Conservation (phyloP, 1,139 yeast species). For the Sugiyamaella novakii region DNA sequence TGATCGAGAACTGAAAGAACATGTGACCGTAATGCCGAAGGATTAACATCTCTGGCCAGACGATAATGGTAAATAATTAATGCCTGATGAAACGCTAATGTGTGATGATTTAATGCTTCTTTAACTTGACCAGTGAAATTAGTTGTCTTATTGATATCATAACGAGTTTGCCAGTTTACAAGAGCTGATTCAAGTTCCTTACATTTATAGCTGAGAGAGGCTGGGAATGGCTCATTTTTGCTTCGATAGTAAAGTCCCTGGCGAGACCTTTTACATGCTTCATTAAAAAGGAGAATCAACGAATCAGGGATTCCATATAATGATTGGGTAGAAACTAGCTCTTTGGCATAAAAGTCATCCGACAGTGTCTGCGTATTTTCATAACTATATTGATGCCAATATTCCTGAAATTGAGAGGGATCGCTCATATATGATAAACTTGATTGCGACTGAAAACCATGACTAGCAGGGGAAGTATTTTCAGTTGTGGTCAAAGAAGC, state of each 20-base stretch:
- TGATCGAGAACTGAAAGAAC: conserved; percentile 65
- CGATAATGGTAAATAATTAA: conserved; percentile 74
- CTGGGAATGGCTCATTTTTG: conserved; percentile 42
- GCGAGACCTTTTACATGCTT: conserved; percentile 53
- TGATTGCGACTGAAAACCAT: conserved; percentile 1
- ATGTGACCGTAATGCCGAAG: conserved; percentile 57
- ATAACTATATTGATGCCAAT: conserved; percentile 32
- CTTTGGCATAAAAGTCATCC: conserved; percentile 37
- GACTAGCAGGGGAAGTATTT: conserved; percentile 9
- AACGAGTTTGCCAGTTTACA: conserved; percentile 58
- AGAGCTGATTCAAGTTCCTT: conserved; percentile 55
- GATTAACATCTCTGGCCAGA: conserved; percentile 58
- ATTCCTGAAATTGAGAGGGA: conserved; percentile 35
- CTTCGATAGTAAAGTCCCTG: conserved; percentile 56
- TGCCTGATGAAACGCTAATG: conserved; percentile 76
- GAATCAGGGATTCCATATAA: conserved; percentile 86
- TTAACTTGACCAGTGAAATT: conserved; percentile 40
- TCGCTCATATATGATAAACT: conserved; percentile 34
- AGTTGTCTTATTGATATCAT: conserved; percentile 34
- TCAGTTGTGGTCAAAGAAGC: not conserved
- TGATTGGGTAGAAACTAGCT: conserved; percentile 71
- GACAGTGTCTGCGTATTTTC: conserved; percentile 26
- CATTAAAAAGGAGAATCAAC: conserved; percentile 61
- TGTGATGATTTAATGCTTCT: conserved; percentile 81
- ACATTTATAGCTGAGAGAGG: conserved; percentile 51